A percentile compares a stretch with the other conserved stretches of the same genome.
Evolutionary conservation across 1,284 basidiomycete genomes (phyloP).

Genomic region (Naganishia sp.): DNA sequence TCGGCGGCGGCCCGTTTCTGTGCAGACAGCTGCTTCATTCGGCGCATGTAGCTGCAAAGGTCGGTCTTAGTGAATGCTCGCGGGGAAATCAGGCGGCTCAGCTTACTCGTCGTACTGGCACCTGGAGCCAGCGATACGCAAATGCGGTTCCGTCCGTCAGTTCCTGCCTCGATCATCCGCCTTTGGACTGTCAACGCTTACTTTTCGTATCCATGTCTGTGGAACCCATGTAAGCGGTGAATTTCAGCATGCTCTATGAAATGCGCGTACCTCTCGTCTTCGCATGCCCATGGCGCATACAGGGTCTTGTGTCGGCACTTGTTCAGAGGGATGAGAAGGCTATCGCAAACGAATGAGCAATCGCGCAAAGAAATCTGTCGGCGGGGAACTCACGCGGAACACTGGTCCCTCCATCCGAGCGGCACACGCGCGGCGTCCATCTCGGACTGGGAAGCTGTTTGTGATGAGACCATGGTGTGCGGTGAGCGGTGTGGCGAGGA

Average conservation of each 20-base stretch:
- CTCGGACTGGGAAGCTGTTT: slow-evolving; percentile 79
- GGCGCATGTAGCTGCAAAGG: slow-evolving; percentile 69
- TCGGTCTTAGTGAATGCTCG: slow-evolving; percentile 21
- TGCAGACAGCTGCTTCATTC: slow-evolving; percentile 77
- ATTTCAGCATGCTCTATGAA: neutral
- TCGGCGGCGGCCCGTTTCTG: slow-evolving; percentile 68
- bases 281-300: slow-evolving; percentile 80
- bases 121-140: slow-evolving; percentile 54
- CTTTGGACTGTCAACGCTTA: slow-evolving; percentile 52
- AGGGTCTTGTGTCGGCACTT: slow-evolving; percentile 70
- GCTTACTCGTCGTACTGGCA: slow-evolving; percentile 87
- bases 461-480: slow-evolving; percentile 63
- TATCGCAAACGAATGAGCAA: slow-evolving; percentile 44
- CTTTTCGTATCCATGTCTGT: slow-evolving; percentile 69
- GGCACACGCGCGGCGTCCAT: slow-evolving; percentile 75
- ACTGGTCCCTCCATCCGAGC: slow-evolving; percentile 82
- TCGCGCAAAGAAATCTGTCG: slow-evolving; percentile 6
- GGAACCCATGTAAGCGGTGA: neutral
- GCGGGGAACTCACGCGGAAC: slow-evolving; percentile 71
- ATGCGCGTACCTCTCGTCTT: slow-evolving; percentile 63
- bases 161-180: slow-evolving; percentile 18
- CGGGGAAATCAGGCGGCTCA: neutral
- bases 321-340: slow-evolving; percentile 82
- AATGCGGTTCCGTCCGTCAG: slow-evolving; percentile 26
- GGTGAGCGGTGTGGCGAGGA: neutral